Base-by-base conservation (phyloP, 371 early-diverging fungal species). In the Conidiobolus incongruus region DNA sequence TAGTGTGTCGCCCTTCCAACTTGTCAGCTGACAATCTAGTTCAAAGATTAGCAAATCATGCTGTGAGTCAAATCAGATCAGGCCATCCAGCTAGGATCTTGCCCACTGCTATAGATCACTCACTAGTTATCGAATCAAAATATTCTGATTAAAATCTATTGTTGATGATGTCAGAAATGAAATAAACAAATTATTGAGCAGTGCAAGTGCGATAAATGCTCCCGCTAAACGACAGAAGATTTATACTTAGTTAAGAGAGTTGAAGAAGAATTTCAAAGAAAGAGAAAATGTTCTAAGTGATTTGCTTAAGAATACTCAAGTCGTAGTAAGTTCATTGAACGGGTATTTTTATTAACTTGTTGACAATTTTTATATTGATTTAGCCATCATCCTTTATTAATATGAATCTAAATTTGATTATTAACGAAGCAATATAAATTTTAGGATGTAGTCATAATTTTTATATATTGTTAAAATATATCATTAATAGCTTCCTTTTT, bases 1-100 rank as follows among this genome's bases (percentile, higher is more conserved):
- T 97, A 5, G 91, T 93, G 1, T 91, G 92, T 55, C 94, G 85
- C 0, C 93, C 94, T 1, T 83, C 84, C 21, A 97, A 97, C 54
- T 76, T 89, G 28, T 70, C 88, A 21, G 89, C 93, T 6, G 90
- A 87, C 52, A 86, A 84, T 45, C 51, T 85, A 36, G 82, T 77
- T 0, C 87, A 87, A 50, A 64, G 89, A 19, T 59, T 84, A 8
- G 61, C 73, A 2, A 55, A 55, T 11, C 61, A 65, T 47, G 54
- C 59, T 4, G 47, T 80, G 24, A 60, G 67, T n/a, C 63, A 84
- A 42, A 77, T 86, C 3, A 70, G 94, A 0, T 52, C 87, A 5
- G 94, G 94, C 0, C 87, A 89, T 47, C 85, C 90, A 1, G 86
- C 85, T 0, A 66, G 85, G 11, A 63, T 88, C 6, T 57, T 83